These are phyloP conservation scores for Straminergon stramineum DNA, from an alignment of 225 moss, liverwort and hornwort genomes.

Conservation along the genomic window DNA sequence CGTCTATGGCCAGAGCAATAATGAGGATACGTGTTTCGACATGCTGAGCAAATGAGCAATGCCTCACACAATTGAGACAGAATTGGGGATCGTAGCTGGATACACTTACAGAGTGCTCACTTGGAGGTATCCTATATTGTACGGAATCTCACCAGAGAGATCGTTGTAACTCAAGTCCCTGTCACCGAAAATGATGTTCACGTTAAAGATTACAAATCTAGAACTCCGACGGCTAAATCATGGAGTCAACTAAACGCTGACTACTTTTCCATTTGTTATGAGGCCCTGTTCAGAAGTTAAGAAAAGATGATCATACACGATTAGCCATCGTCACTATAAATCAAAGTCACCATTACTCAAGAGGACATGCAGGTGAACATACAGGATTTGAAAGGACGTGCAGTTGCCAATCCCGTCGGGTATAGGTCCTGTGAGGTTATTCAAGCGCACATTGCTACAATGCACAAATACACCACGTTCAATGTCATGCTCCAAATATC, in stretches of 20 bases:
- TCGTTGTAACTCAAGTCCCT: slow-evolving; percentile 55
- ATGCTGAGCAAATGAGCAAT: background rate
- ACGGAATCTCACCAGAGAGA: slow-evolving; percentile 44
- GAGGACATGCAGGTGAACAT: background rate
- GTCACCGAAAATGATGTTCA: background rate
- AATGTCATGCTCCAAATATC: background rate
- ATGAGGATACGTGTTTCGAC: background rate
- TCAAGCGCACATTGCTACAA: slow-evolving; percentile 41
- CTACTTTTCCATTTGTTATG: background rate
- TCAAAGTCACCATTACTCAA: background rate
- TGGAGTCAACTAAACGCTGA: background rate
- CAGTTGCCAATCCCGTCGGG: slow-evolving; percentile 51
- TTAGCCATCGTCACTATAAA: background rate
- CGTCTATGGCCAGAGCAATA: background rate
- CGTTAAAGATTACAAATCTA: background rate
- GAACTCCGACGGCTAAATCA: background rate
- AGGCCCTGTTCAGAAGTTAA: background rate
- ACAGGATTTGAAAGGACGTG: slow-evolving; percentile 52
- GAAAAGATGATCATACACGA: background rate
- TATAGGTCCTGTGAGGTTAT: slow-evolving; percentile 45
- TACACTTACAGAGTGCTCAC: slow-evolving; percentile 54
- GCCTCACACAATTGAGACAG: background rate
- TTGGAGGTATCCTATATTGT: slow-evolving; percentile 55
- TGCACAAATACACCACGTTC: background rate
- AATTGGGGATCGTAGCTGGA: background rate